A percentile compares a stretch with the other conserved stretches of the same genome.
Conservation (phyloP, 768 basidiomycete genomes). For the Scleroderma bovista region DNA sequence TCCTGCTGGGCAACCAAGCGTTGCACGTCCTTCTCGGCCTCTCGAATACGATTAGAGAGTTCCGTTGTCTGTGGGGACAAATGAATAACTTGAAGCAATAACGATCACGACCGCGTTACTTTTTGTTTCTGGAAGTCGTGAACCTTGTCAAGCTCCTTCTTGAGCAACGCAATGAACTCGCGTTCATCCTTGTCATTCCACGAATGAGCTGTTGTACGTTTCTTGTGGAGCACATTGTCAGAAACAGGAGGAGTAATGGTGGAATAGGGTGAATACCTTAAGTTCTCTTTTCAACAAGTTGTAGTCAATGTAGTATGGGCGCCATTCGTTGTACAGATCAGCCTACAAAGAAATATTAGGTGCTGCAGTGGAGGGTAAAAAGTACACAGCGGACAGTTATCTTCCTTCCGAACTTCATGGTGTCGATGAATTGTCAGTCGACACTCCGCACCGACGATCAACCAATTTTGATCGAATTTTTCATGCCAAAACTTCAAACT, state of each 20-base stretch:
- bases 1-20: slow-evolving; percentile 62
- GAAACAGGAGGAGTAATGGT: too few relatives aligned
- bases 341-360: slow-evolving; percentile 39
- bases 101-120: slow-evolving; percentile 34
- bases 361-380: neutral
- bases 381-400: slow-evolving; percentile 47
- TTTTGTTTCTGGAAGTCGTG: slow-evolving; percentile 90
- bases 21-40: slow-evolving; percentile 78
- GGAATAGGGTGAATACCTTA: too few relatives aligned
- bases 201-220: slow-evolving; percentile 44
- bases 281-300: slow-evolving; percentile 85
- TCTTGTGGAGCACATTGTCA: slow-evolving; percentile 20
- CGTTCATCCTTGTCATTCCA: slow-evolving; percentile 82
- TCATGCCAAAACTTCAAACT: neutral
- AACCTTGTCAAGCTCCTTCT: slow-evolving; percentile 87
- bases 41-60: slow-evolving; percentile 72
- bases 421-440: neutral
- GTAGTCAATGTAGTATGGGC: slow-evolving; percentile 86
- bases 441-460: neutral
- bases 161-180: slow-evolving; percentile 74
- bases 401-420: slow-evolving; percentile 80
- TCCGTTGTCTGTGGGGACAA: slow-evolving; percentile 58
- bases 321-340: slow-evolving; percentile 87
- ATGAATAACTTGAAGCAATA: neutral
- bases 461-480: neutral